A percentile compares a stretch with the other conserved stretches of the same genome.
These are phyloP conservation scores for Vaccinium corymbosum DNA, from an alignment of 148 eudicot species.

Conservation along the genomic window DNA sequence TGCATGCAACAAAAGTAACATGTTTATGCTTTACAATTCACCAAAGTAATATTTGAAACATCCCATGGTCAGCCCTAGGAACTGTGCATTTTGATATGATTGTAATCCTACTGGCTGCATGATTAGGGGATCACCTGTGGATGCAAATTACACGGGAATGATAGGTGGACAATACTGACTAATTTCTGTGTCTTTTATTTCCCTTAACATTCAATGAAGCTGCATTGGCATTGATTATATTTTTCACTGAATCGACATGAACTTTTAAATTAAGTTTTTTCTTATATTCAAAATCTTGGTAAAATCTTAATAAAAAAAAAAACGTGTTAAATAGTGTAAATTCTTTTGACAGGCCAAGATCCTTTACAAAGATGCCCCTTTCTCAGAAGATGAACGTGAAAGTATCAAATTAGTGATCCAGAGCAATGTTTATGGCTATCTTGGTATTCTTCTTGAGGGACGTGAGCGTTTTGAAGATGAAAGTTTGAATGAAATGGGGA, in stretches of 20 bases:
- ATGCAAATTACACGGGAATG: background rate
- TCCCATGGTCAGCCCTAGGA: background rate
- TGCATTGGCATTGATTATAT: slow-evolving; percentile 3
- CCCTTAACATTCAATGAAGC: background rate
- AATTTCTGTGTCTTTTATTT: background rate
- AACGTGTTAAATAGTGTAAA: background rate
- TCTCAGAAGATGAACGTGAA: slow-evolving; percentile 83
- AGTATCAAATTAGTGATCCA: slow-evolving; percentile 82
- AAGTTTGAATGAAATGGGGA: slow-evolving; percentile 37
- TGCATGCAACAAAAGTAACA: background rate
- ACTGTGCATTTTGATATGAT: background rate
- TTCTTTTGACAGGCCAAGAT: slow-evolving; percentile 66
- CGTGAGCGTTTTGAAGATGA: slow-evolving; percentile 98
- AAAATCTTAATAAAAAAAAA: slow-evolving; percentile 12
- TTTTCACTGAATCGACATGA: background rate
- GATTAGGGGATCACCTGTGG: background rate
- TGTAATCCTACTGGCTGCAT: background rate
- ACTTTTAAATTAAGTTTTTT: background rate
- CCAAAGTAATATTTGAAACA: background rate
- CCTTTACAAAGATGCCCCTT: slow-evolving; percentile 74
- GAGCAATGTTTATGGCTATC: slow-evolving; percentile 81
- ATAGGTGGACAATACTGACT: background rate
- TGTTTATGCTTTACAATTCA: background rate
- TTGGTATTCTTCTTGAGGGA: slow-evolving; percentile 88
- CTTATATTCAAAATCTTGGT: background rate